These are phyloP conservation scores for Adansonia digitata DNA, from an alignment of 345 rosid species.

Conservation along the genomic window DNA sequence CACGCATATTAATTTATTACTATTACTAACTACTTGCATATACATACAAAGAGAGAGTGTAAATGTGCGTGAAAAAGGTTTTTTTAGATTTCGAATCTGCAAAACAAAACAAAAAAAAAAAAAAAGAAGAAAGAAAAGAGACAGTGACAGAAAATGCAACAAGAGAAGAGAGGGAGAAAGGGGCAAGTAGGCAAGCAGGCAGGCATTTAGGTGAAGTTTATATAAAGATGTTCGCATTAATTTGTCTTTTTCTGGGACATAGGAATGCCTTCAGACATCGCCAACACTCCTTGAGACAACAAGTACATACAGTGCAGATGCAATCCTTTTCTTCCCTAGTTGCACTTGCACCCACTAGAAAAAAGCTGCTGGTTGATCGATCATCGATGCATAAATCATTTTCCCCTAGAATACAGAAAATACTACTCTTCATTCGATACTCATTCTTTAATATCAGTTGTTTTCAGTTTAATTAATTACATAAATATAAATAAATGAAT, in stretches of 20 bases:
- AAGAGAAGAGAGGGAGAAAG: not conserved
- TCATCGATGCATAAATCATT: too few relatives aligned
- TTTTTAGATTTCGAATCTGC: not conserved
- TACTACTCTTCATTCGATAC: too few relatives aligned
- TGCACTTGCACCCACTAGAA: too few relatives aligned
- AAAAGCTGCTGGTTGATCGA: too few relatives aligned
- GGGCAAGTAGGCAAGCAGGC: not conserved
- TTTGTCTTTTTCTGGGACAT: constrained; percentile 9
- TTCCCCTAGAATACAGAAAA: too few relatives aligned
- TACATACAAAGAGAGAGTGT: not conserved
- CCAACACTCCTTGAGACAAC: not conserved
- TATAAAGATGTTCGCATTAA: not conserved
- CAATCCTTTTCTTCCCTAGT: too few relatives aligned
- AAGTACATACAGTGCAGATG: too few relatives aligned
- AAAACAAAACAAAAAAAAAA: too few relatives aligned
- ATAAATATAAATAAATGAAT: too few relatives aligned
- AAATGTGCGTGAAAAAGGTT: not conserved
- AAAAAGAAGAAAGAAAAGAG: not conserved
- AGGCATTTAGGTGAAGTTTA: not conserved
- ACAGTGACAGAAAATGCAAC: not conserved
- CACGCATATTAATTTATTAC: not conserved
- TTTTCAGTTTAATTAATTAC: too few relatives aligned
- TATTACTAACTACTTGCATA: too few relatives aligned
- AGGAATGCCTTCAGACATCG: not conserved
- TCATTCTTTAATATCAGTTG: too few relatives aligned